phyloP scores from a whole-genome alignment of 2,329 filamentous ascomycete species.

The Nigrograna mackinnonii region DNA sequence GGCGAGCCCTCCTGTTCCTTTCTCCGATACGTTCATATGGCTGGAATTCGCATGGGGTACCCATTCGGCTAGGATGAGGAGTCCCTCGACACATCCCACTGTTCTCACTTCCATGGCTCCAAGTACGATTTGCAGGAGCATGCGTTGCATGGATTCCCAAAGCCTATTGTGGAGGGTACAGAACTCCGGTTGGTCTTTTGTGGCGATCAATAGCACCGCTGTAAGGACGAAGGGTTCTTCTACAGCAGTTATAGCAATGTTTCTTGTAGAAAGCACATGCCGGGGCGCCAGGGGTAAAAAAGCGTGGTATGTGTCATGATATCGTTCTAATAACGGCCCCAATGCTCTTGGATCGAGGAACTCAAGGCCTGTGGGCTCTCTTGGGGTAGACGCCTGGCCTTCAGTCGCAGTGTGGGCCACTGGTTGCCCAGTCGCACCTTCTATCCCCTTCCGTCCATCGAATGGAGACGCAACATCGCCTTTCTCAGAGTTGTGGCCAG shows the following conservation, averaged over 20 bases:
- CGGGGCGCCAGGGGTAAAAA: conserved; percentile 8
- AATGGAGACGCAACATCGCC: neutral
- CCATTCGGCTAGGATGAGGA: conserved; percentile 11
- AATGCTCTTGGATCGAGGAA: neutral
- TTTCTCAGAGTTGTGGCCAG: neutral
- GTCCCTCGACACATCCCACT: conserved; percentile 11
- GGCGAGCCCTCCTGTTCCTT: conserved; percentile 5
- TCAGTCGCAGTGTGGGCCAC: neutral
- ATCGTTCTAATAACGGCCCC: conserved; percentile 2
- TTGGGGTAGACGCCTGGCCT: too few relatives aligned
- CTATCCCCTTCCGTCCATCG: neutral
- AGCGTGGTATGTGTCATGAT: conserved; percentile 8
- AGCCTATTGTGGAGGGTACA: conserved; percentile 2
- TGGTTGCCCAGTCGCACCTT: neutral
- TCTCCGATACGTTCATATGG: conserved; percentile 5
- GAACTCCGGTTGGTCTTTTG: conserved; percentile 8
- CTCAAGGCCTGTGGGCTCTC: conserved; percentile 1
- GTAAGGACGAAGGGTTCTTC: conserved; percentile 10
- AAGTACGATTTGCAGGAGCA: conserved; percentile 7
- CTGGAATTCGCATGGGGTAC: conserved; percentile 5
- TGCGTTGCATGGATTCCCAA: conserved; percentile 7
- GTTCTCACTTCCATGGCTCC: conserved; percentile 5
- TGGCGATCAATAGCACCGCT: conserved; percentile 8
- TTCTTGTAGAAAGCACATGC: conserved; percentile 1
- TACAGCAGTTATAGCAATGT: conserved; percentile 1